A percentile compares a stretch with the other conserved stretches of the same genome.
Conservation (phyloP, 208 protist species). For the Leishmania aethiopica region DNA sequence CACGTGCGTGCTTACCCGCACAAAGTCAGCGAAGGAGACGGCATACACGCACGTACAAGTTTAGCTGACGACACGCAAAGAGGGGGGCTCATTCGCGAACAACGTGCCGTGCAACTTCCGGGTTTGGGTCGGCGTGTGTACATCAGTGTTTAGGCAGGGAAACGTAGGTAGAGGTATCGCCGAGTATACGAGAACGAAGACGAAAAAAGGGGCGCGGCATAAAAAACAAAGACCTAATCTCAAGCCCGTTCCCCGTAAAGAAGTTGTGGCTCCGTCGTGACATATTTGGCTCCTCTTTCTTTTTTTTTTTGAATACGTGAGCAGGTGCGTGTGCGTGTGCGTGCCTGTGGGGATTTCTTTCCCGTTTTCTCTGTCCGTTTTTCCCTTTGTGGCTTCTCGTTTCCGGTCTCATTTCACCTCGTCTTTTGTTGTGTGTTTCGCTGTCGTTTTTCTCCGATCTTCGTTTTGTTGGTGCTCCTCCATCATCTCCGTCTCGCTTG, state of each 20-base stretch:
- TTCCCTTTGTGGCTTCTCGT: not conserved
- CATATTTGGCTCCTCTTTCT: not conserved
- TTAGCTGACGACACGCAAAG: not conserved
- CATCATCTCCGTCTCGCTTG: not conserved
- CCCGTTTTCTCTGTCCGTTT: not conserved
- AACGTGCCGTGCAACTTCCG: not conserved
- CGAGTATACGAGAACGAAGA: not conserved
- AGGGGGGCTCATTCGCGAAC: not conserved
- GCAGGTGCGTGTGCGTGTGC: not conserved
- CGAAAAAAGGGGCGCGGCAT: not conserved
- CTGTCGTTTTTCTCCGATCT: not conserved
- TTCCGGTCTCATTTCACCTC: not conserved
- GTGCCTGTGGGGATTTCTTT: not conserved
- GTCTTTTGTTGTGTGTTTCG: not conserved
- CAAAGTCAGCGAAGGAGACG: not conserved
- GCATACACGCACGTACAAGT: not conserved
- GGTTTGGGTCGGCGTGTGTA: not conserved
- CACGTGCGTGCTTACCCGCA: not conserved
- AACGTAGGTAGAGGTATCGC: not conserved
- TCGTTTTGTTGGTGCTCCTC: conserved; percentile 1
- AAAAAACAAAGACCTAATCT: too few relatives aligned
- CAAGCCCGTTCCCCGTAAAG: too few relatives aligned
- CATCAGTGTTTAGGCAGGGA: not conserved
- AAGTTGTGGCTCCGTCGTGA: not conserved
- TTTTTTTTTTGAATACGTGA: not conserved